Conservation (phyloP, 768 basidiomycete species). For the Lactarius sanguifluus region DNA sequence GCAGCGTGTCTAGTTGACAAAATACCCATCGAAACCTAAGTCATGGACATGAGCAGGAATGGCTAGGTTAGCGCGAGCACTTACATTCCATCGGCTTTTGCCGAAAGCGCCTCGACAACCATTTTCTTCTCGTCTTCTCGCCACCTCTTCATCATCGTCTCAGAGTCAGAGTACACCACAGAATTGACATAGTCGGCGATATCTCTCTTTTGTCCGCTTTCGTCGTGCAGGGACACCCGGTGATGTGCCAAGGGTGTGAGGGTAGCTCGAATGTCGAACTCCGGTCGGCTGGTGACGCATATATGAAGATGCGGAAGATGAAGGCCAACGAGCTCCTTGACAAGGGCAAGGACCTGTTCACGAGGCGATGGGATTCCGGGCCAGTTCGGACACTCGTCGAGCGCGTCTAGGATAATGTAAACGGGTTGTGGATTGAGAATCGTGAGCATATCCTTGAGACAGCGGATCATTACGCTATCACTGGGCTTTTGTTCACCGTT, state of each 20-base stretch:
- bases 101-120: neutral
- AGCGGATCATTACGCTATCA: neutral
- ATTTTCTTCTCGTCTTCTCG: neutral
- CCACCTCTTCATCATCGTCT: neutral
- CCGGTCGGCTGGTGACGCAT: neutral
- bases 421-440: neutral
- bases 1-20: neutral
- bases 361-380: neutral
- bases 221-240: neutral
- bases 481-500: neutral
- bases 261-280: neutral
- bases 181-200: neutral
- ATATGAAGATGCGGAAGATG: neutral
- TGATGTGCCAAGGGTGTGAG: neutral
- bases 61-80: too few species aligned
- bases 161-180: neutral
- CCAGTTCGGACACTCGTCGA: slow-evolving; percentile 1
- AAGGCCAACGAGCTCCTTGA: neutral
- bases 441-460: neutral
- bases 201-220: neutral
- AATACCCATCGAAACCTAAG: neutral
- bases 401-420: neutral
- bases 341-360: neutral
- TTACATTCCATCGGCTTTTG: neutral
- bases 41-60: neutral